Base-by-base conservation (phyloP, 768 basidiomycete species). In the Tephrocybe sp. region DNA sequence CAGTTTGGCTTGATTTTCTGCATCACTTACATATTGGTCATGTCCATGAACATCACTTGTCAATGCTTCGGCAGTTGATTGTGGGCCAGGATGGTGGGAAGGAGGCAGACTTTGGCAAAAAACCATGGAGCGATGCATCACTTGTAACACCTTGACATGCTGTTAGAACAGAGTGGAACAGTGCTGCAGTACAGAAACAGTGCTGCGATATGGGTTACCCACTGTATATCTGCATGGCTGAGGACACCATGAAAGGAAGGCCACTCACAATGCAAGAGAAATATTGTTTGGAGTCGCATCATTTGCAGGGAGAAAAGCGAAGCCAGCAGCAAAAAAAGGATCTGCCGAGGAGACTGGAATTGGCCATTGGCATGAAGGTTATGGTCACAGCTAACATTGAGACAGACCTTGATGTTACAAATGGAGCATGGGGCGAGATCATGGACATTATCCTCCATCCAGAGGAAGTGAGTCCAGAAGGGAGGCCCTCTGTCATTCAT, bases 381-480 rank as follows among this genome's bases (percentile, higher is more conserved):
- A 68, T 76, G 68, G 68, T 75, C 0, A 72, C 66, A 1, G 41
- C 35, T 2, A 75, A 76, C 31, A 47, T 77, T 0, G 64, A 71
- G n/a, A 74, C 69, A 0, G 69, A 75, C 22, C 54, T 69, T 0
- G 74, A 75, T 28, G 41, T 77, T 0, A 64, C 74, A 0, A 77
- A 76, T 41, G 69, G 76, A 0, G 57, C 69, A 0, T 21, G 64
- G 1, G 70, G 71, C 0, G 52, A 55, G 11, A 64, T 74, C 1
- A 49, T 60, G 0, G 64, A 62, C 28, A 72, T 74, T n/a, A 42
- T 71, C 0, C 55, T 75, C 0, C 46, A 73, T 58, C 57, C 58
- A 1, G 58, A 66, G 0, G 64, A 74, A 46, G 18, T 11, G 9
- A 5, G 5, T 11, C n/a, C 9, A 16, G 34, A 35, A n/a, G 5